phyloP scores from a whole-genome alignment of 768 basidiomycete genomes.

The Neoboletus subvelutipes region DNA sequence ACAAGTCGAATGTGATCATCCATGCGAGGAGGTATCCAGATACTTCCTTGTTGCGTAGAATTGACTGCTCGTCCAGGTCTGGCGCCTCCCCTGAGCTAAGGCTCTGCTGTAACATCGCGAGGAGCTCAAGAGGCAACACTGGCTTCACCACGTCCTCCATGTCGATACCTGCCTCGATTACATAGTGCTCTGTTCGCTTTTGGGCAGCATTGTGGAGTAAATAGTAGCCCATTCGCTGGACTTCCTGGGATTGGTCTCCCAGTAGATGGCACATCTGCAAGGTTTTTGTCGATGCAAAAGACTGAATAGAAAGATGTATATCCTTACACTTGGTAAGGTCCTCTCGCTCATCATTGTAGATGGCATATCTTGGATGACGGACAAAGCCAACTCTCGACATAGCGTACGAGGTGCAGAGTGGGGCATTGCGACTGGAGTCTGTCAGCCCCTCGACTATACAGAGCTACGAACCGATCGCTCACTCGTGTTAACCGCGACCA shows the following conservation, averaged over 20 bases:
- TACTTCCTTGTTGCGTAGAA: slow-evolving; percentile 36
- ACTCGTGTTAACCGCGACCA: slow-evolving; percentile 59
- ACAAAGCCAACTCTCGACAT: slow-evolving; percentile 67
- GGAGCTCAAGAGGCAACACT: slow-evolving; percentile 64
- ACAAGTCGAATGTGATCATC: slow-evolving; percentile 88
- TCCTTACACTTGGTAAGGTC: slow-evolving; percentile 60
- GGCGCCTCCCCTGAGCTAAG: slow-evolving; percentile 41
- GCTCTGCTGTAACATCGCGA: slow-evolving; percentile 57
- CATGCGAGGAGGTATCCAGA: slow-evolving; percentile 79
- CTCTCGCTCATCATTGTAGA: slow-evolving; percentile 58
- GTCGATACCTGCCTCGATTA: slow-evolving; percentile 85
- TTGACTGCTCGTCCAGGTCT: slow-evolving; percentile 41
- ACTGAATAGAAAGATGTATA: neutral
- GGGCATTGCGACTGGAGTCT: slow-evolving; percentile 12
- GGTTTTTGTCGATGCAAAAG: neutral
- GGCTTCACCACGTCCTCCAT: slow-evolving; percentile 53
- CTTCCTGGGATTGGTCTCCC: slow-evolving; percentile 55
- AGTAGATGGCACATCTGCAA: slow-evolving; percentile 79
- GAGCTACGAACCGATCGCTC: slow-evolving; percentile 17
- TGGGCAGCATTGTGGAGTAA: slow-evolving; percentile 68
- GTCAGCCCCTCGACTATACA: neutral
- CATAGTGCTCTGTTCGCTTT: slow-evolving; percentile 77
- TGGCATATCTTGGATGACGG: slow-evolving; percentile 67
- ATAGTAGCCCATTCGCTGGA: slow-evolving; percentile 78
- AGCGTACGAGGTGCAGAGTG: slow-evolving; percentile 59